phyloP scores from a whole-genome alignment of 129 eudicot genomes.

The Artemisia argyi region DNA sequence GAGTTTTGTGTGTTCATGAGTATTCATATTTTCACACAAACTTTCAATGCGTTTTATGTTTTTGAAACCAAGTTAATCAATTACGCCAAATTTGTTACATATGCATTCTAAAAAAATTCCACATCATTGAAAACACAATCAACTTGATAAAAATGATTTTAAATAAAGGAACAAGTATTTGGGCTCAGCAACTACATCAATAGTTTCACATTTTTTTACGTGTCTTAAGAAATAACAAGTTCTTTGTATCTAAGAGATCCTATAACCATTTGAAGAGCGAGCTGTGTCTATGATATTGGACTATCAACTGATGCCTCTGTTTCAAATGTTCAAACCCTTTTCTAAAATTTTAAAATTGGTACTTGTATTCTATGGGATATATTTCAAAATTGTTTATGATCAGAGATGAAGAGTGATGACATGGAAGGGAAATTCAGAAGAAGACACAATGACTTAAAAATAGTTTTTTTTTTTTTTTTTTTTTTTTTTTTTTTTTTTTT shows the following conservation, averaged over 20 bases:
- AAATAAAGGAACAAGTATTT: no score
- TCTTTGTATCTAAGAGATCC: not conserved
- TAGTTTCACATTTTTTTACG: not conserved
- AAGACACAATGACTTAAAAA: not conserved
- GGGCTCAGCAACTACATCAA: not conserved
- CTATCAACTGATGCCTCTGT: not conserved
- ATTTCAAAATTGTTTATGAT: not conserved
- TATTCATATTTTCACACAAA: not conserved
- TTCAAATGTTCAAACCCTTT: not conserved
- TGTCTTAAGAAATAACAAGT: not conserved
- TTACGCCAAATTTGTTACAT: not conserved
- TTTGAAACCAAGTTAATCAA: no score
- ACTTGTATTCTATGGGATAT: not conserved
- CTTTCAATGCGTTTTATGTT: no score
- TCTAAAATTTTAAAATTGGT: constrained; percentile 3
- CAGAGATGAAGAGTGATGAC: not conserved
- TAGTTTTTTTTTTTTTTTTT: no score
- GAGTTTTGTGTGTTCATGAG: not conserved
- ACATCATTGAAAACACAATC: not conserved
- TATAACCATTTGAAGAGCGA: not conserved
- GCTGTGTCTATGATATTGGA: not conserved
- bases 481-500: no score
- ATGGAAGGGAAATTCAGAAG: constrained; percentile 1
- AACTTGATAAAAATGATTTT: not conserved
- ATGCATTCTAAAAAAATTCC: constrained; percentile 6